Conservation (phyloP, 2,329 filamentous ascomycete genomes). For the Nemania bipapillata region DNA sequence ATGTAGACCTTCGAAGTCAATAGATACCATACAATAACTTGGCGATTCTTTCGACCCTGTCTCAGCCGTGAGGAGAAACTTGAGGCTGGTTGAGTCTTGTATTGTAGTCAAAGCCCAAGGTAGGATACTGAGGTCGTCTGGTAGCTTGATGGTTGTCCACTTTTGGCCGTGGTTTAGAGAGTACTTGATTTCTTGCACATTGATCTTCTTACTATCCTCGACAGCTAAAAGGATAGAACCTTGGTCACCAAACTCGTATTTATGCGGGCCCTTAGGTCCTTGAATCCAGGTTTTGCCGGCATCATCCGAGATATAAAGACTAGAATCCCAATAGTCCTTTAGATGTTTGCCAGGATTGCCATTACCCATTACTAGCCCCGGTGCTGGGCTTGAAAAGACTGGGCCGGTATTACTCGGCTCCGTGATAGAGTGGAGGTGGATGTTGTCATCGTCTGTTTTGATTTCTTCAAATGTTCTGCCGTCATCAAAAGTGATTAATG, state of each 20-base stretch:
- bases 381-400: slow-evolving; percentile 92
- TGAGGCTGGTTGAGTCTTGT: slow-evolving; percentile 90
- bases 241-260: slow-evolving; percentile 95
- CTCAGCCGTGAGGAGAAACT: slow-evolving; percentile 81
- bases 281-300: slow-evolving; percentile 86
- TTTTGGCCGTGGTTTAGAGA: slow-evolving; percentile 89
- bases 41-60: slow-evolving; percentile 62
- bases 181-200: slow-evolving; percentile 71
- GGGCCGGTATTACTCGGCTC: slow-evolving; percentile 82
- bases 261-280: slow-evolving; percentile 82
- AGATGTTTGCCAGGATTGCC: slow-evolving; percentile 87
- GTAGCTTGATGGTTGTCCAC: slow-evolving; percentile 79
- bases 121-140: slow-evolving; percentile 72
- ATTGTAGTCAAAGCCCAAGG: slow-evolving; percentile 85
- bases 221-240: slow-evolving; percentile 89
- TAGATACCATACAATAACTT: slow-evolving; percentile 73
- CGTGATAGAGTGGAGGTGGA: slow-evolving; percentile 94
- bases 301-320: slow-evolving; percentile 89
- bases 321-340: slow-evolving; percentile 75
- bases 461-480: slow-evolving; percentile 84
- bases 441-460: slow-evolving; percentile 71
- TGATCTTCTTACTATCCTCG: slow-evolving; percentile 73
- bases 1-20: slow-evolving; percentile 86
- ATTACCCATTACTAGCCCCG: slow-evolving; percentile 91
- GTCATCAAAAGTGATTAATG: slow-evolving; percentile 93